phyloP scores from a whole-genome alignment of 2,329 filamentous ascomycete genomes.

The Paecilomyces sp. region DNA sequence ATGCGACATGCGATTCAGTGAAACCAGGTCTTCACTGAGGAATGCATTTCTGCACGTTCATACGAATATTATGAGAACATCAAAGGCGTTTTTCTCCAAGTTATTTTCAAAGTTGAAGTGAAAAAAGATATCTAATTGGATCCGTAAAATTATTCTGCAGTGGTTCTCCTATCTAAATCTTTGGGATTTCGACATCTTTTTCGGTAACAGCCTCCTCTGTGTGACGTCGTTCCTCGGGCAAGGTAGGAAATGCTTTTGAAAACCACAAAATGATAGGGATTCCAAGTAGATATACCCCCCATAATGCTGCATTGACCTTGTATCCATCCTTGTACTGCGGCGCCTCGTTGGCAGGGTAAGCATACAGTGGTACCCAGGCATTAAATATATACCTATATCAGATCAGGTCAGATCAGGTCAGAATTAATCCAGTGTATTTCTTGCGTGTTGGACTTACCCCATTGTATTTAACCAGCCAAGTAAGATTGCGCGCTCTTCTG shows the following conservation, averaged over 20 bases:
- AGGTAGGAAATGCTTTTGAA: constrained; percentile 2
- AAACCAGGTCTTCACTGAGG: too few relatives aligned
- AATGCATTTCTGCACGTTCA: too few relatives aligned
- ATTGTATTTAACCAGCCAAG: constrained; percentile 6
- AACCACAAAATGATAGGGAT: constrained; percentile 8
- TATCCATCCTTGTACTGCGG: constrained; percentile 6
- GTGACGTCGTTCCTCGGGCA: neutral
- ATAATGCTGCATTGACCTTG: constrained; percentile 7
- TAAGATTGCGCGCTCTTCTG: constrained; percentile 6
- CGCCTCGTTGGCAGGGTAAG: constrained; percentile 4
- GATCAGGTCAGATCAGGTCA: neutral
- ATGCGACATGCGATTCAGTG: too few relatives aligned
- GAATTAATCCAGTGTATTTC: neutral
- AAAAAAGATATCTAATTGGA: neutral
- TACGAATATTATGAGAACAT: too few relatives aligned
- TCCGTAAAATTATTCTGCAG: neutral
- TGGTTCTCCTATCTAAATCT: neutral
- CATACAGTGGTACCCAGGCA: constrained; percentile 7
- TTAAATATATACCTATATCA: constrained; percentile 2
- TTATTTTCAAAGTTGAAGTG: too few relatives aligned
- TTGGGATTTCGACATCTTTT: neutral
- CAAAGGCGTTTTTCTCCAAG: too few relatives aligned
- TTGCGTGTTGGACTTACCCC: neutral
- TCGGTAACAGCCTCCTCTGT: neutral
- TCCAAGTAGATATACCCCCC: constrained; percentile 6